phyloP scores from a whole-genome alignment of 2,329 filamentous ascomycete species.

The Colletotrichum musicola region DNA sequence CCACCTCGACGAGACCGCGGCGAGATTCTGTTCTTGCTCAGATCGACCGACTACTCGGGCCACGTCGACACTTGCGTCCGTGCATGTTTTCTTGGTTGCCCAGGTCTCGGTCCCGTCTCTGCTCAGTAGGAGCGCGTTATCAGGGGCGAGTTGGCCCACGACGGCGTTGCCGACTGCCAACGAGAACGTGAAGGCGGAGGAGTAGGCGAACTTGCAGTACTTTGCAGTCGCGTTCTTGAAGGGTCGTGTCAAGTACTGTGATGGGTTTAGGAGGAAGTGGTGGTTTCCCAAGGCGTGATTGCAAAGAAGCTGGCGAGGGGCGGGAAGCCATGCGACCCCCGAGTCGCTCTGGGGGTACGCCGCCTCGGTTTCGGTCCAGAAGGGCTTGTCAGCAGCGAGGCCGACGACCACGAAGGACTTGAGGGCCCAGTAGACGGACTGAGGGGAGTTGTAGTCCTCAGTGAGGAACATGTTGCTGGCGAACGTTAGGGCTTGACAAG shows the following conservation, averaged over 20 bases:
- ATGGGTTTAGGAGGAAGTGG: constrained; percentile 57
- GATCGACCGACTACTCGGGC: constrained; percentile 9
- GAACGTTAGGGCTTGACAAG: neutral
- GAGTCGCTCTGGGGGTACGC: constrained; percentile 41
- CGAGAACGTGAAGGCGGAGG: constrained; percentile 60
- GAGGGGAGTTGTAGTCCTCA: constrained; percentile 69
- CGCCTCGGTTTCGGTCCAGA: constrained; percentile 59
- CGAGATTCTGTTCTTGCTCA: neutral
- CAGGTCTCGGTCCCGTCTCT: constrained; percentile 48
- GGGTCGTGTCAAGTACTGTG: constrained; percentile 53
- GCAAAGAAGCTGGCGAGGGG: constrained; percentile 60
- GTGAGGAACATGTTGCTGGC: constrained; percentile 67
- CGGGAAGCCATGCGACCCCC: constrained; percentile 17
- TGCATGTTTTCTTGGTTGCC: constrained; percentile 47
- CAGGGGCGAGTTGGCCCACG: constrained; percentile 50
- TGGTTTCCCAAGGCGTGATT: constrained; percentile 49
- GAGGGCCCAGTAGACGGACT: constrained; percentile 67
- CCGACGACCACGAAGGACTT: constrained; percentile 61
- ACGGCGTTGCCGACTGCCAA: constrained; percentile 54
- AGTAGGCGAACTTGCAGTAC: constrained; percentile 63
- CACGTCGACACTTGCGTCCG: constrained; percentile 33
- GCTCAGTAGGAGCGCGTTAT: constrained; percentile 48
- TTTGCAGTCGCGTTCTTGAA: constrained; percentile 58
- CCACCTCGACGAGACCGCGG: constrained; percentile 40
- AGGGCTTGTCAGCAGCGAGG: constrained; percentile 51